These are phyloP conservation scores for Metschnikowia chrysomelidarum DNA, from an alignment of 805 yeast species.

Conservation along the genomic window DNA sequence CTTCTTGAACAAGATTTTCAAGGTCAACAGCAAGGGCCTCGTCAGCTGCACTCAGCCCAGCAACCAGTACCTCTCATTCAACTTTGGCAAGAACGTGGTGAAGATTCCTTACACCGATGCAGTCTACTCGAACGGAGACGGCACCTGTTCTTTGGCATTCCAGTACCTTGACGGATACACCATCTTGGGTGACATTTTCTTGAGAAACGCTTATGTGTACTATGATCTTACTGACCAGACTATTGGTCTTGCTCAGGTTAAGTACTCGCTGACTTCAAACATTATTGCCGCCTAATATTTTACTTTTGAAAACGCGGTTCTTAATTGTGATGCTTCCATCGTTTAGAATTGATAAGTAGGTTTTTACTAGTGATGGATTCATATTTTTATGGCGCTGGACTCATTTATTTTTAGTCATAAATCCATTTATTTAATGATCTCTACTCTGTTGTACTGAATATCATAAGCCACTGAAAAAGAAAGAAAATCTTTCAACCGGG, in stretches of 20 bases:
- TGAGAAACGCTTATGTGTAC: slow-evolving; percentile 20
- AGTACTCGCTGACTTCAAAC: slow-evolving; percentile 12
- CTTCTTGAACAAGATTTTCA: slow-evolving; percentile 9
- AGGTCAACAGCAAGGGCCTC: slow-evolving; percentile 6
- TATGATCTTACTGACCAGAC: slow-evolving; percentile 19
- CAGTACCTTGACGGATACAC: slow-evolving; percentile 8
- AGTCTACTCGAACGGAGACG: slow-evolving; percentile 11
- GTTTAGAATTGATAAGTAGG: no score
- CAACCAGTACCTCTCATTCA: slow-evolving; percentile 14
- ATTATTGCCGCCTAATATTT: slow-evolving; percentile 15
- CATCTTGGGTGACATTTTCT: slow-evolving; percentile 19
- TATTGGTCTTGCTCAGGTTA: slow-evolving; percentile 16
- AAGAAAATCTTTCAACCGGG: no score
- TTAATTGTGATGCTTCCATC: no score
- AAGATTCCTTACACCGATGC: slow-evolving; percentile 12
- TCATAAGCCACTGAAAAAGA: no score
- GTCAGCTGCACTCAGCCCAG: slow-evolving; percentile 17
- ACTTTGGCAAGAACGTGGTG: slow-evolving; percentile 13
- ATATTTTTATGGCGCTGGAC: no score
- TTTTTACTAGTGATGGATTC: no score
- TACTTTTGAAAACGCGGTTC: no score
- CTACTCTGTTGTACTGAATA: no score
- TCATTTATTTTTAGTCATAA: no score
- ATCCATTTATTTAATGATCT: no score
- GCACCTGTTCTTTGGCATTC: slow-evolving; percentile 15